A percentile compares a stretch with the other conserved stretches of the same genome.
These are phyloP conservation scores for Aspergillus fumigatus DNA, from an alignment of 2,329 filamentous ascomycete species.

Conservation along the genomic window DNA sequence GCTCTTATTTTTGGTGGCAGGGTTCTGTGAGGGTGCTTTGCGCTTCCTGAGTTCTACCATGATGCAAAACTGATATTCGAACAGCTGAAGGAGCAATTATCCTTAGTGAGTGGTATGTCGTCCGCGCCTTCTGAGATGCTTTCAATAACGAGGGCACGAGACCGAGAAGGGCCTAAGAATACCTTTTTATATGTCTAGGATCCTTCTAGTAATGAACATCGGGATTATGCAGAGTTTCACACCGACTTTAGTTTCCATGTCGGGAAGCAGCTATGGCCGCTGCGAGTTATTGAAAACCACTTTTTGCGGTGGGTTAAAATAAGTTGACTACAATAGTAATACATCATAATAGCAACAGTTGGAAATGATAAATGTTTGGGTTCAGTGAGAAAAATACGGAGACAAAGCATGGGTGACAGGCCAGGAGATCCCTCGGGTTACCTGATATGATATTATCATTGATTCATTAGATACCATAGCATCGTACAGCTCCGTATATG, in stretches of 20 bases:
- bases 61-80: background rate
- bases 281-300: background rate
- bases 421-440: background rate
- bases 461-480: background rate
- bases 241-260: background rate
- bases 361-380: background rate
- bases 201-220: background rate
- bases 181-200: background rate
- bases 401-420: background rate
- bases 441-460: background rate
- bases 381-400: background rate
- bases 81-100: background rate
- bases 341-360: background rate
- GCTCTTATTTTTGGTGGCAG: slow-evolving; percentile 30
- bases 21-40: slow-evolving; percentile 49
- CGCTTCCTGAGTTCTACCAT: slow-evolving; percentile 60
- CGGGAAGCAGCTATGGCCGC: background rate
- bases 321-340: no score
- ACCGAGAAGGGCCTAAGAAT: background rate
- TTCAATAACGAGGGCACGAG: background rate
- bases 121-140: background rate
- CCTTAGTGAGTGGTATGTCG: background rate
- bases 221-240: background rate
- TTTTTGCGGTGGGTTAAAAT: background rate
- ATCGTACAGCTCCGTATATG: background rate